Conservation (phyloP, 2,329 filamentous ascomycete species). For the Cladophialophora exuberans region DNA sequence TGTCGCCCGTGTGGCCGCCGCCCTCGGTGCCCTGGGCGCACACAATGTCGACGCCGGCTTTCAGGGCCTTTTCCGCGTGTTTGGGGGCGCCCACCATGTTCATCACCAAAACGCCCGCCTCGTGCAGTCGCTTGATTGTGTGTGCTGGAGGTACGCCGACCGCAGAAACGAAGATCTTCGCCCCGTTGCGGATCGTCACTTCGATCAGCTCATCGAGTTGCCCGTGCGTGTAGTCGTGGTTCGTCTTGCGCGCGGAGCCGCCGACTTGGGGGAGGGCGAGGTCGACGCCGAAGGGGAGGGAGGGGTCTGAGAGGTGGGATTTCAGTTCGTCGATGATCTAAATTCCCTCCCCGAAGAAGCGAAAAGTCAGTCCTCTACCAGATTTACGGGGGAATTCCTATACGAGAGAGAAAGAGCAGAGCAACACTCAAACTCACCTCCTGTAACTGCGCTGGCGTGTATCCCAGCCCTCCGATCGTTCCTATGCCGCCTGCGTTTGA, state of each 20-base stretch:
- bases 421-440: slow-evolving; percentile 31
- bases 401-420: background rate
- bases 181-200: slow-evolving; percentile 82
- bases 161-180: slow-evolving; percentile 81
- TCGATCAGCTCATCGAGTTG: slow-evolving; percentile 86
- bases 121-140: slow-evolving; percentile 77
- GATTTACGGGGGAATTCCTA: too few relatives aligned
- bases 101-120: slow-evolving; percentile 82
- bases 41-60: slow-evolving; percentile 84
- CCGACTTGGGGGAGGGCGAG: slow-evolving; percentile 89
- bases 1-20: slow-evolving; percentile 87
- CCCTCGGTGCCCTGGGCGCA: slow-evolving; percentile 93
- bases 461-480: slow-evolving; percentile 65
- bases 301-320: slow-evolving; percentile 65
- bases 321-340: slow-evolving; percentile 87
- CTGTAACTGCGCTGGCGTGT: slow-evolving; percentile 75
- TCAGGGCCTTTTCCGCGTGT: slow-evolving; percentile 85
- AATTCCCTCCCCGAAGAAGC: too few relatives aligned
- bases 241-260: slow-evolving; percentile 80
- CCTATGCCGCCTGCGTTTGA: slow-evolving; percentile 84
- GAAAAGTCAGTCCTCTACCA: too few relatives aligned
- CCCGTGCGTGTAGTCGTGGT: slow-evolving; percentile 93
- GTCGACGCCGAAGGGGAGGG: slow-evolving; percentile 86
- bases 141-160: slow-evolving; percentile 80
- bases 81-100: slow-evolving; percentile 96